Conservation (phyloP, 2,329 filamentous ascomycete genomes). For the Ascosphaera acerosa region DNA sequence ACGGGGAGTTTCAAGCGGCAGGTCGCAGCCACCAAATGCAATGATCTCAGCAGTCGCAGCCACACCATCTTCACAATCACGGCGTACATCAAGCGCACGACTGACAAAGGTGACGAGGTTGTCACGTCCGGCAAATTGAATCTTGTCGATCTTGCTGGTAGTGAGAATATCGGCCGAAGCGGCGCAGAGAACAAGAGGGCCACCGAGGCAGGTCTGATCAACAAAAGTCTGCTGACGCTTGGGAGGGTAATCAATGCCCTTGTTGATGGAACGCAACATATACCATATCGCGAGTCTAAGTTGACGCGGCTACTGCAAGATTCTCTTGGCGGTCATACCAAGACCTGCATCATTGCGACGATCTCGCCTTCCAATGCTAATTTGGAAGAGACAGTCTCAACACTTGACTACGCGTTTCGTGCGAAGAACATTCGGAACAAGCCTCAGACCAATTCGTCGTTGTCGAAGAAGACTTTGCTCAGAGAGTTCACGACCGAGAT, state of each 20-base stretch:
- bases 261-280: conserved; percentile 71
- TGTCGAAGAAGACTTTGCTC: conserved; percentile 81
- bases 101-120: conserved; percentile 68
- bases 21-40: conserved; percentile 99
- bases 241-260: conserved; percentile 94
- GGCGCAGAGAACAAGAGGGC: conserved; percentile 96
- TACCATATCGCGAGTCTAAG: conserved; percentile 84
- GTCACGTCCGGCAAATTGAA: conserved; percentile 85
- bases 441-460: conserved; percentile 73
- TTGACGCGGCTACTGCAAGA: conserved; percentile 87
- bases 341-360: conserved; percentile 96
- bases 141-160: conserved; percentile 84
- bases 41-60: conserved; percentile 87
- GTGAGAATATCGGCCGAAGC: conserved; percentile 90
- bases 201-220: conserved; percentile 85
- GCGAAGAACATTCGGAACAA: conserved; percentile 98
- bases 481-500: conserved; percentile 81
- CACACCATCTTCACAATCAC: conserved; percentile 97
- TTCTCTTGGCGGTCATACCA: conserved; percentile 80
- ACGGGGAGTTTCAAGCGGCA: conserved; percentile 80
- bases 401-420: conserved; percentile 87
- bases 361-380: conserved; percentile 88
- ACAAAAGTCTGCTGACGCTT: conserved; percentile 86
- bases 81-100: conserved; percentile 58
- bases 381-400: conserved; percentile 92